Evolutionary conservation across 2,329 filamentous ascomycete species (phyloP).

Genomic region (Hansfordia pulvinata): DNA sequence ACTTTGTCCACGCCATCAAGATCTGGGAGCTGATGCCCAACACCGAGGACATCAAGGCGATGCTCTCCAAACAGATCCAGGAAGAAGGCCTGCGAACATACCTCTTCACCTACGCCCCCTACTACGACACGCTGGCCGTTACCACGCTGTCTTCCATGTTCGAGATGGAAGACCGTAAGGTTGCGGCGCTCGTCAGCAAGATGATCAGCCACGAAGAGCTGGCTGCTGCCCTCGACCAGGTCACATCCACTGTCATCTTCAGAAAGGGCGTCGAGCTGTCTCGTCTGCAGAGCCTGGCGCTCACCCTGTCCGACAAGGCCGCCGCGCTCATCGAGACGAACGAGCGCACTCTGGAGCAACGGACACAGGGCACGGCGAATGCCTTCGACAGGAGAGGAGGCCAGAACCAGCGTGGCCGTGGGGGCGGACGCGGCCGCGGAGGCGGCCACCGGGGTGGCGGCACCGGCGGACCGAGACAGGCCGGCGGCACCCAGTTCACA

Average conservation of each 20-base stretch:
- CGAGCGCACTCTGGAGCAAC: constrained; percentile 91
- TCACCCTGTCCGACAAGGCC: constrained; percentile 92
- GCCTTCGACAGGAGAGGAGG: constrained; percentile 90
- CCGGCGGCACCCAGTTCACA: constrained; percentile 67
- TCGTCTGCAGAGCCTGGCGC: constrained; percentile 84
- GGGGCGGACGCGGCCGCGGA: constrained; percentile 34
- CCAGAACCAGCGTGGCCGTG: constrained; percentile 54
- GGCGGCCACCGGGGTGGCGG: constrained; percentile 36
- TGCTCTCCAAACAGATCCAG: constrained; percentile 97
- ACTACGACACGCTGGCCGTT: constrained; percentile 92
- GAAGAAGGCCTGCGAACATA: constrained; percentile 97
- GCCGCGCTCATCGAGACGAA: constrained; percentile 93
- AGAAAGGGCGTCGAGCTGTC: constrained; percentile 98
- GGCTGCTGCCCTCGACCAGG: constrained; percentile 89
- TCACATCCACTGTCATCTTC: constrained; percentile 96
- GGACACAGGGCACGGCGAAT: constrained; percentile 89
- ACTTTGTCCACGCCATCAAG: constrained; percentile 95
- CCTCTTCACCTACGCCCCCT: constrained; percentile 97
- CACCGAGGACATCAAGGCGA: constrained; percentile 83
- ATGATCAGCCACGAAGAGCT: constrained; percentile 99
- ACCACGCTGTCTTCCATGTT: constrained; percentile 86
- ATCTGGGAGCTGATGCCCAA: constrained; percentile 98
- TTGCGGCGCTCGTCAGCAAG: constrained; percentile 89
- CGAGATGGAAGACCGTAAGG: constrained; percentile 81
- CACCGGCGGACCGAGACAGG: constrained; percentile 47